Percentiles rank a stretch among this genome's conserved stretches.
Conservation (phyloP, 805 yeast species). For the Metschnikowia koreensis region DNA sequence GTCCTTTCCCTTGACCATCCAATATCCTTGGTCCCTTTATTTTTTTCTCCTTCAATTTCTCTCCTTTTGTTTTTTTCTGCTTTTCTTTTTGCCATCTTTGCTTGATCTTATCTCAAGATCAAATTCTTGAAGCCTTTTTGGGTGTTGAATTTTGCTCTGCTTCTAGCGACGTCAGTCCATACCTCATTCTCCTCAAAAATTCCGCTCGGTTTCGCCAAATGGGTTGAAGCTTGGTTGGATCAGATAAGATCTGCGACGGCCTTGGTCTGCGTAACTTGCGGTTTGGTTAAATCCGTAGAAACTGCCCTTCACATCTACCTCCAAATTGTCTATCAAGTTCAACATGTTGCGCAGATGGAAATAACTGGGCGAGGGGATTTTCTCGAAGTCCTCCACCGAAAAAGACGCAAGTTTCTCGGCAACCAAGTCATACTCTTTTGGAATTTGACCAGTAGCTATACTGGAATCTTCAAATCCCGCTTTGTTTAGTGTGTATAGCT, state of each 20-base stretch:
- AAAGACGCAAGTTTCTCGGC: constrained; percentile 43
- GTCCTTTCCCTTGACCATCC: background rate
- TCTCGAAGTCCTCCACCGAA: constrained; percentile 42
- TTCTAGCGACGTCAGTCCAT: background rate
- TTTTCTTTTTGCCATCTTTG: background rate
- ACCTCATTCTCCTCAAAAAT: background rate
- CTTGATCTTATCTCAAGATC: background rate
- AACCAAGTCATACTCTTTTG: constrained; percentile 38
- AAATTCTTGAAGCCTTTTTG: too few relatives aligned
- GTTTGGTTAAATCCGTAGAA: constrained; percentile 40
- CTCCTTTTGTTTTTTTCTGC: background rate
- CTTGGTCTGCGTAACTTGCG: background rate
- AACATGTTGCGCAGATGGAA: constrained; percentile 52
- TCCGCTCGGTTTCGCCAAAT: constrained; percentile 11
- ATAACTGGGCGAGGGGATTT: constrained; percentile 42
- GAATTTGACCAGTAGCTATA: constrained; percentile 20
- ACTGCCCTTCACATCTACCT: constrained; percentile 39
- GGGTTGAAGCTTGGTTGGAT: constrained; percentile 17
- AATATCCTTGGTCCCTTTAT: background rate
- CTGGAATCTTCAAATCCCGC: constrained; percentile 8
- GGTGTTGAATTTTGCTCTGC: background rate
- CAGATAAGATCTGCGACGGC: constrained; percentile 12
- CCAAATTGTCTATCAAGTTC: constrained; percentile 46
- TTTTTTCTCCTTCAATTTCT: background rate
- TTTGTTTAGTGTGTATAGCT: constrained; percentile 22